Conservation (phyloP, 768 basidiomycete genomes). For the Suillus hirtellus region DNA sequence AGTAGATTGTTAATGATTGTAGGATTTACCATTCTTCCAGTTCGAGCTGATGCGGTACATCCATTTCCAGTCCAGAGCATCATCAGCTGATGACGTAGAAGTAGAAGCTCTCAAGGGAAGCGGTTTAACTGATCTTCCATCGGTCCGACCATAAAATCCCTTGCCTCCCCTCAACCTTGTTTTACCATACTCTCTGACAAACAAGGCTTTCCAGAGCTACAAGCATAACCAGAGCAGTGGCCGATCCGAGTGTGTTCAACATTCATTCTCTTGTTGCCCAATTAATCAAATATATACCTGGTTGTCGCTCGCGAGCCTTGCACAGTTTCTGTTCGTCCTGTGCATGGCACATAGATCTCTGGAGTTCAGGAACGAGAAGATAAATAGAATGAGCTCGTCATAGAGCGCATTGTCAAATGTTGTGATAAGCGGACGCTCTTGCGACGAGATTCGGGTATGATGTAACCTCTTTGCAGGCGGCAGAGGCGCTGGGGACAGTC, state of each 20-base stretch:
- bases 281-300: constrained; percentile 46
- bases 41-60: constrained; percentile 86
- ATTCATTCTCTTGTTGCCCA: constrained; percentile 10
- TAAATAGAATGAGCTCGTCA: constrained; percentile 73
- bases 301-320: constrained; percentile 64
- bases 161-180: constrained; percentile 65
- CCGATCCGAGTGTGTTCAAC: constrained; percentile 20
- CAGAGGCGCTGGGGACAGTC: constrained; percentile 47
- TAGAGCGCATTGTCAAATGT: constrained; percentile 61
- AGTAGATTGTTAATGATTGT: constrained; percentile 14
- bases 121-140: constrained; percentile 58
- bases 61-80: constrained; percentile 70
- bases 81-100: constrained; percentile 26
- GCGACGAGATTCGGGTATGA: constrained; percentile 16
- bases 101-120: constrained; percentile 52
- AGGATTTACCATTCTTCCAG: constrained; percentile 69
- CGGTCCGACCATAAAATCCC: constrained; percentile 56
- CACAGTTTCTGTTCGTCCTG: constrained; percentile 63
- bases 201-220: constrained; percentile 70
- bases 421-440: constrained; percentile 21
- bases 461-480: constrained; percentile 62
- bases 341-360: constrained; percentile 68
- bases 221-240: constrained; percentile 6
- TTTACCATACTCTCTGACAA: constrained; percentile 64
- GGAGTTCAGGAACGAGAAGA: constrained; percentile 71